These are phyloP conservation scores for Abelmoschus esculentus DNA, from an alignment of 345 rosid species.

Conservation along the genomic window DNA sequence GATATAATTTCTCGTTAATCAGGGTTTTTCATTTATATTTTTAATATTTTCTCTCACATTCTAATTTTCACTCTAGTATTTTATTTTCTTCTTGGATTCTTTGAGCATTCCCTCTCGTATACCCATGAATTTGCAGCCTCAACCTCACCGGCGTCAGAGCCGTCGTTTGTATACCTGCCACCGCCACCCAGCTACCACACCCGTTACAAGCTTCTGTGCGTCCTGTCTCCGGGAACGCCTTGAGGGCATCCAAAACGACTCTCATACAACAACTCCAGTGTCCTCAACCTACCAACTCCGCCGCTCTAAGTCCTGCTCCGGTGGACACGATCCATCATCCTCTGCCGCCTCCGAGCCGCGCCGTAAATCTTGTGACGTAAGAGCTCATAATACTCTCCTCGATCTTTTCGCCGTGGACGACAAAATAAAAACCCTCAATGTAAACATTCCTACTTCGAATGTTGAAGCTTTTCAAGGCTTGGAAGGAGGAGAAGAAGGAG, in stretches of 20 bases:
- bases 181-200: slow-evolving; percentile 6
- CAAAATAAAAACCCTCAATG: slow-evolving; percentile 7
- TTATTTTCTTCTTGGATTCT: neutral
- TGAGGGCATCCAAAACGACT: slow-evolving; percentile 13
- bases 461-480: slow-evolving; percentile 17
- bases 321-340: slow-evolving; percentile 17
- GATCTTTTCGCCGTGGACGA: slow-evolving; percentile 41
- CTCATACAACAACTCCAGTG: slow-evolving; percentile 21
- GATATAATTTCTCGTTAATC: too few species aligned
- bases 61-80: neutral
- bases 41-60: neutral
- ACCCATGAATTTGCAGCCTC: slow-evolving; percentile 7
- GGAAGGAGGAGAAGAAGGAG: slow-evolving; percentile 25
- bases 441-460: neutral
- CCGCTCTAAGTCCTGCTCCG: slow-evolving; percentile 46
- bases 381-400: slow-evolving; percentile 31
- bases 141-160: neutral
- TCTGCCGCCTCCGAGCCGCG: slow-evolving; percentile 33
- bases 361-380: slow-evolving; percentile 51
- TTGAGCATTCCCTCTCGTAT: neutral
- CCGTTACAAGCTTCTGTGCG: slow-evolving; percentile 12
- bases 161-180: slow-evolving; percentile 7
- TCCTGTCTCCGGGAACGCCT: slow-evolving; percentile 20
- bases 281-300: slow-evolving; percentile 30
- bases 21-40: too few species aligned